Conservation (phyloP, 1,284 basidiomycete species). For the Cutaneotrichosporon cavernicola region DNA sequence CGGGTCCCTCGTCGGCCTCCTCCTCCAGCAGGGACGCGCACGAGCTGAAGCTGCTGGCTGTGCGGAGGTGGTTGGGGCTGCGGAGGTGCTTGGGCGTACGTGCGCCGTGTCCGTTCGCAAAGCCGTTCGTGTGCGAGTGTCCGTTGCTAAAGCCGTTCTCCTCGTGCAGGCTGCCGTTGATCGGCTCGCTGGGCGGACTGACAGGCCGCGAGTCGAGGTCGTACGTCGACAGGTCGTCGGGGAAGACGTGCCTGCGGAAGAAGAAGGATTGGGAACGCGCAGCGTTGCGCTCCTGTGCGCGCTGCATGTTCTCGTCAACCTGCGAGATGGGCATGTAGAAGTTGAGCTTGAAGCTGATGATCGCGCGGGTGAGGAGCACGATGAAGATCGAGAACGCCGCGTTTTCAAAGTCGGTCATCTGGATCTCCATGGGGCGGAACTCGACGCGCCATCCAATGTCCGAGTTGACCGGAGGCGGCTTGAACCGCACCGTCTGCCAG, state of each 20-base stretch:
- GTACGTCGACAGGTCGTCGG: conserved; percentile 53
- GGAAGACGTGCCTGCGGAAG: conserved; percentile 85
- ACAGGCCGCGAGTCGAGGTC: conserved; percentile 45
- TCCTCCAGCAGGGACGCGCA: conserved; percentile 28
- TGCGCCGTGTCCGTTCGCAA: not conserved
- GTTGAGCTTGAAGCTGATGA: conserved; percentile 86
- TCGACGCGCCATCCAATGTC: conserved; percentile 97
- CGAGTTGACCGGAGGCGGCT: conserved; percentile 90
- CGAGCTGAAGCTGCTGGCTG: conserved; percentile 15
- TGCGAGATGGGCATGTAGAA: conserved; percentile 97
- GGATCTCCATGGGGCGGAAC: conserved; percentile 98
- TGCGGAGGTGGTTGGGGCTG: conserved; percentile 16
- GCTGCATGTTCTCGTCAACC: conserved; percentile 96
- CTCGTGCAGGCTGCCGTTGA: conserved; percentile 8
- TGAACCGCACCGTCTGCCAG: conserved; percentile 99
- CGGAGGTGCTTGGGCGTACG: conserved; percentile 16
- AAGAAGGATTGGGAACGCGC: conserved; percentile 72
- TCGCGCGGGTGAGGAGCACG: conserved; percentile 88
- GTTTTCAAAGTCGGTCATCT: conserved; percentile 98
- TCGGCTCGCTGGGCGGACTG: conserved; percentile 31
- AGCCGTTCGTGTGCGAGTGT: conserved; percentile 16
- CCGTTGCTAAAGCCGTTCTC: conserved; percentile 5
- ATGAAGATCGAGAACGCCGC: conserved; percentile 94
- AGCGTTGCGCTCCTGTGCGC: conserved; percentile 83
- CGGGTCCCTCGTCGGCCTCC: conserved; percentile 54